phyloP scores from a whole-genome alignment of 176 grass and related monocot species.

The Aechmea fasciata region DNA sequence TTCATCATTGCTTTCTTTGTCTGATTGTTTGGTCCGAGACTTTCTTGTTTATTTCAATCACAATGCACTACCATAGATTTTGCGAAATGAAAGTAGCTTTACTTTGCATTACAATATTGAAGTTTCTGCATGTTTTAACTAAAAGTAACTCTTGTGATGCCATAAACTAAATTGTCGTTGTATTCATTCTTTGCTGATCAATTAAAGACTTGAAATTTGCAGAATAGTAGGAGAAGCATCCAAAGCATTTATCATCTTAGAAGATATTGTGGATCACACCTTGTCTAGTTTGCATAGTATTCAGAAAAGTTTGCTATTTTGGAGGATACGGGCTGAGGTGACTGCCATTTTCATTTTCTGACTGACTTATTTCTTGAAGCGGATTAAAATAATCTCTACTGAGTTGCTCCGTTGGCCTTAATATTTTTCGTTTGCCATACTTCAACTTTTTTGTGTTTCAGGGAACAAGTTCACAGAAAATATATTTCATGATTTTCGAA shows the following conservation, averaged over 20 bases:
- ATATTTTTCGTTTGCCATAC: constrained; percentile 18
- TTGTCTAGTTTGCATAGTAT: constrained; percentile 53
- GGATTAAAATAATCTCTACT: background rate
- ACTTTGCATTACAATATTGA: background rate
- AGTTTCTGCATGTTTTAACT: background rate
- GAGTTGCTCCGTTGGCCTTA: background rate
- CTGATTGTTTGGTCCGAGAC: background rate
- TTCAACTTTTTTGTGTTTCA: constrained; percentile 15
- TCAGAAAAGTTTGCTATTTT: constrained; percentile 88
- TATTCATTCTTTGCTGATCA: background rate
- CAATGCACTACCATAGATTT: background rate
- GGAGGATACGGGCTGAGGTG: constrained; percentile 75
- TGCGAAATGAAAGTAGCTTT: background rate
- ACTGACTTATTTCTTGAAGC: background rate
- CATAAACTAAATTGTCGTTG: background rate
- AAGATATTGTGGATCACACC: constrained; percentile 60
- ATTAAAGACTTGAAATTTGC: constrained; percentile 20
- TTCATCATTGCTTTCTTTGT: background rate
- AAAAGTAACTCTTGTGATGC: background rate
- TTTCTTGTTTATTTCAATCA: background rate
- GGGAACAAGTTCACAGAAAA: constrained; percentile 60
- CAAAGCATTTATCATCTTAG: constrained; percentile 50
- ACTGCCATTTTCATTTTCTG: constrained; percentile 7
- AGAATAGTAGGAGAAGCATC: constrained; percentile 44
- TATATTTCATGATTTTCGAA: constrained; percentile 92